These are phyloP conservation scores for Pleurotus salmoneostramineus DNA, from an alignment of 768 basidiomycete species.

Conservation along the genomic window DNA sequence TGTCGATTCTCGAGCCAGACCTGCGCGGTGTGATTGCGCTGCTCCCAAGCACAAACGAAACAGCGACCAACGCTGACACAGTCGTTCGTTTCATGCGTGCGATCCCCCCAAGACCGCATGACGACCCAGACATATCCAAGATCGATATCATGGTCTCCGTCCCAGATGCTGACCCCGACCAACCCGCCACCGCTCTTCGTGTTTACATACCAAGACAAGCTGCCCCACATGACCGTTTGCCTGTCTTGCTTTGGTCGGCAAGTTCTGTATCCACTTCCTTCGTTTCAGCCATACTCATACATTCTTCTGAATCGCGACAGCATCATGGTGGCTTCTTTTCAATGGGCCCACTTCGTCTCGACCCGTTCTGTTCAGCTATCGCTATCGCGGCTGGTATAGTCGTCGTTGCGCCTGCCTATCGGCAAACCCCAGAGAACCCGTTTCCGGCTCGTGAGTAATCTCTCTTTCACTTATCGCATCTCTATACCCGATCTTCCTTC, in stretches of 20 bases:
- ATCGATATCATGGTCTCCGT: constrained; percentile 5
- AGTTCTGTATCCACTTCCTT: background rate
- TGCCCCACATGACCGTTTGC: constrained; percentile 1
- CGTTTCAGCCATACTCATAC: background rate
- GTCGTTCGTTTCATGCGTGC: constrained; percentile 8
- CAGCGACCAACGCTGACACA: background rate
- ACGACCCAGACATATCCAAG: constrained; percentile 3
- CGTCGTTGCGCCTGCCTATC: constrained; percentile 3
- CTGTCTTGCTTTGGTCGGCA: constrained; percentile 5
- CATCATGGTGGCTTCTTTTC: constrained; percentile 8
- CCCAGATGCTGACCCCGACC: background rate
- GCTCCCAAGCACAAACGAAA: constrained; percentile 3
- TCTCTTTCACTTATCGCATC: no score
- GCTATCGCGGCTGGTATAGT: constrained; percentile 3
- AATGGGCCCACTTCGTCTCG: constrained; percentile 4
- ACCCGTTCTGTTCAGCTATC: constrained; percentile 4
- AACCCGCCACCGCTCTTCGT: constrained; percentile 4
- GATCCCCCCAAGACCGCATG: constrained; percentile 5
- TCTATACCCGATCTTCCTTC: background rate
- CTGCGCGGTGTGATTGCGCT: constrained; percentile 5
- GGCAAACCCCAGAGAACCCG: constrained; percentile 8
- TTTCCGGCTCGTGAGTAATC: constrained; percentile 6
- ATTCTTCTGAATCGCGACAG: background rate
- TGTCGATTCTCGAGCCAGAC: constrained; percentile 5
- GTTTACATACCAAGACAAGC: constrained; percentile 2